Base-by-base conservation (phyloP, 2,329 filamentous ascomycete genomes). In the Raffaelea ambrosiae region DNA sequence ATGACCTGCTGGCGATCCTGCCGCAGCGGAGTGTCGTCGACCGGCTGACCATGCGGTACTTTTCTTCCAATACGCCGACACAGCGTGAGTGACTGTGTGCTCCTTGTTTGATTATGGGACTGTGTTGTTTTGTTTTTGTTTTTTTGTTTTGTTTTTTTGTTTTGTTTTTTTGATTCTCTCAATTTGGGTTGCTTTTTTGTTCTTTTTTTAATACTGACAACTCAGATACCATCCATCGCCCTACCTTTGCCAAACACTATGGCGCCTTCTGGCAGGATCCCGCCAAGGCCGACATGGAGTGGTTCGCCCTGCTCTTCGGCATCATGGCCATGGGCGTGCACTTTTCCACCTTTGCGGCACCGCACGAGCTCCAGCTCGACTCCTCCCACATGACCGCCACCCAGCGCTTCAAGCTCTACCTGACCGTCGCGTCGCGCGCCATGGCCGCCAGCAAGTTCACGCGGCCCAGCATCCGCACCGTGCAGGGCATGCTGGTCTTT, bases 181-280 rank as follows among this genome's bases (percentile, higher is more conserved):
- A n/a, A n/a, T 8, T 22, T 39, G 19, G 5, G 18, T 20, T 40
- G n/a, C 19, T 29, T 18, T 19, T 10, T 26, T 26, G 9, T 23
- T 35, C 23, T 36, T 2, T 14, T 29, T 36, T 18, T 45, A 2
- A 18, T 3, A 4, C 20, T 40, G n/a, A 41, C 26, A 26, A 10
- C n/a, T 36, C 51, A 79, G 74, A 75, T 49, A 66, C 75, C 8
- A 57, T 79, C 22, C 77, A 81, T 52, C 66, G 67, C 13, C 76
- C 76, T 18, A 72, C 53, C 3, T 58, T 58, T 23, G 44, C 52
- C 11, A 40, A 43, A 35, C 29, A 46, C 18, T 57, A 57, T 51
- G 53, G 42, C 40, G 46, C 42, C 4, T 64, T 65, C 48, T 65
- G 63, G 63, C 50, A 53, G 10, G 45, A 55, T 31, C 57, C 58